Evolutionary conservation across 2,329 filamentous ascomycete genomes (phyloP).

Genomic region (Fusarium coicis): DNA sequence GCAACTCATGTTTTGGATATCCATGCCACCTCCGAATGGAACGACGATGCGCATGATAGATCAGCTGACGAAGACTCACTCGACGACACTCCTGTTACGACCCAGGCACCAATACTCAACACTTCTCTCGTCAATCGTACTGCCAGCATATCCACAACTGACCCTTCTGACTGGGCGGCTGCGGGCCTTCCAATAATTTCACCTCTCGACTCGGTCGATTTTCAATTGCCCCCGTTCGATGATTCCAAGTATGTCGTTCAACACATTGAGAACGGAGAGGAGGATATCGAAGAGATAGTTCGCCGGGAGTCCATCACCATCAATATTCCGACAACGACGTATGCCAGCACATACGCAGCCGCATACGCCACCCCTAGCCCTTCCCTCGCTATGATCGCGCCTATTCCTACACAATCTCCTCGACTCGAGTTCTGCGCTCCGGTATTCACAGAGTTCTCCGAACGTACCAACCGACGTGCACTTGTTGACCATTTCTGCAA

Average conservation of each 20-base stretch:
- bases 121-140: constrained; percentile 24
- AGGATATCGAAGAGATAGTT: constrained; percentile 46
- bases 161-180: constrained; percentile 34
- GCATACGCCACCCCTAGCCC: constrained; percentile 34
- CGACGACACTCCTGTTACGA: constrained; percentile 18
- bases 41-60: constrained; percentile 26
- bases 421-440: constrained; percentile 64
- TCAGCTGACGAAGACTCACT: constrained; percentile 30
- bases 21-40: constrained; percentile 16
- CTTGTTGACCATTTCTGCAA: constrained; percentile 73
- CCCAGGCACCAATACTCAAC: constrained; percentile 4
- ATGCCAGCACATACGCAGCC: constrained; percentile 24
- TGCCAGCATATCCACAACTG: constrained; percentile 18
- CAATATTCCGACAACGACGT: constrained; percentile 30
- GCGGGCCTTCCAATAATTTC: constrained; percentile 44
- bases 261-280: constrained; percentile 35
- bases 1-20: constrained; percentile 23
- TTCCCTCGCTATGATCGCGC: constrained; percentile 43
- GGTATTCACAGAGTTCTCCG: constrained; percentile 67
- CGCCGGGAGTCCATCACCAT: constrained; percentile 34
- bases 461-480: constrained; percentile 62
- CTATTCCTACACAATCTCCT: constrained; percentile 42
- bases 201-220: constrained; percentile 47
- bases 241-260: constrained; percentile 22
- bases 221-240: constrained; percentile 46